Conservation (phyloP, 2,329 filamentous ascomycete species). For the Aspergillus pseudoglaucus region DNA sequence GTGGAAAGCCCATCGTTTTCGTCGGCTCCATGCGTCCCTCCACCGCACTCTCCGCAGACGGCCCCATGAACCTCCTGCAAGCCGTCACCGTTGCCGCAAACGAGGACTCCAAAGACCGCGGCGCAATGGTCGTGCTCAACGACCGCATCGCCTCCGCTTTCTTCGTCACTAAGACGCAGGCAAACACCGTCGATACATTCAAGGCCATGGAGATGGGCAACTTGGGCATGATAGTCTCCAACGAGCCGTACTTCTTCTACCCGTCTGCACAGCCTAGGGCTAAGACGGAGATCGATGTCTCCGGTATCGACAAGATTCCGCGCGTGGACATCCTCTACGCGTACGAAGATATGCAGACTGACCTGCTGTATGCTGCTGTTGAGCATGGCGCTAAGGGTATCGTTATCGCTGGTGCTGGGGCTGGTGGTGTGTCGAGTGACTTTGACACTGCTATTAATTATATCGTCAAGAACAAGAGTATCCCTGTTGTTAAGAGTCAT, state of each 20-base stretch:
- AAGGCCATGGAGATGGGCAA: slow-evolving; percentile 51
- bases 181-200: slow-evolving; percentile 59
- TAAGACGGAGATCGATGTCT: slow-evolving; percentile 22
- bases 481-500: slow-evolving; percentile 18
- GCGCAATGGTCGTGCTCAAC: slow-evolving; percentile 56
- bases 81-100: slow-evolving; percentile 52
- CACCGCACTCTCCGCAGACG: slow-evolving; percentile 57
- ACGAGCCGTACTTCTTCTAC: slow-evolving; percentile 56
- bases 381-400: slow-evolving; percentile 20
- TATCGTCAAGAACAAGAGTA: slow-evolving; percentile 8
- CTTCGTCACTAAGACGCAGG: slow-evolving; percentile 57
- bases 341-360: slow-evolving; percentile 21
- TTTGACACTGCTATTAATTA: slow-evolving; percentile 13
- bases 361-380: slow-evolving; percentile 15
- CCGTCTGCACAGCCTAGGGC: slow-evolving; percentile 45
- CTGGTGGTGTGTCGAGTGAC: slow-evolving; percentile 14
- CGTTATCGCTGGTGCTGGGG: slow-evolving; percentile 20
- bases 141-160: slow-evolving; percentile 55
- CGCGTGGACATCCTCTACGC: slow-evolving; percentile 22
- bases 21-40: slow-evolving; percentile 60
- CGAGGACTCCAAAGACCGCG: slow-evolving; percentile 43
- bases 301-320: slow-evolving; percentile 13
- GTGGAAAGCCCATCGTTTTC: slow-evolving; percentile 53
- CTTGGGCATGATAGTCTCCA: slow-evolving; percentile 53
- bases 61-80: slow-evolving; percentile 56